These are phyloP conservation scores for Panus rudis DNA, from an alignment of 768 basidiomycete species.

Conservation along the genomic window DNA sequence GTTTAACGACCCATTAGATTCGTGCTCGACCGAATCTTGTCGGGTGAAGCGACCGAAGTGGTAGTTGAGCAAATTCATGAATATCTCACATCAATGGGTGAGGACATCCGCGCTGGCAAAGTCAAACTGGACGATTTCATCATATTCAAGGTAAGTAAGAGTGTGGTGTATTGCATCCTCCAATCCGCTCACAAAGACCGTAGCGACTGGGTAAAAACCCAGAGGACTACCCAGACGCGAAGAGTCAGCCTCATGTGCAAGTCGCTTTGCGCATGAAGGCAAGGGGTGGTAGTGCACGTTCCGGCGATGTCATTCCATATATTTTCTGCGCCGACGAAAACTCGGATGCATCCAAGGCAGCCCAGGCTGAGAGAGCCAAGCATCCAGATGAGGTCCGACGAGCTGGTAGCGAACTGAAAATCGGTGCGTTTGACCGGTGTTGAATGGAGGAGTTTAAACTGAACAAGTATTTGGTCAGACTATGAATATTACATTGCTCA, in stretches of 20 bases:
- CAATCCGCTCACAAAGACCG: not conserved
- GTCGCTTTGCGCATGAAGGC: conserved; percentile 89
- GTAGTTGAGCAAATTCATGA: conserved; percentile 93
- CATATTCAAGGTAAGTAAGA: conserved; percentile 70
- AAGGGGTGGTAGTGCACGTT: conserved; percentile 70
- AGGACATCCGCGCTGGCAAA: conserved; percentile 70
- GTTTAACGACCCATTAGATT: conserved; percentile 42
- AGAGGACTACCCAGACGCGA: conserved; percentile 93
- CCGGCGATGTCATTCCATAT: conserved; percentile 93
- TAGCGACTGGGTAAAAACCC: conserved; percentile 95
- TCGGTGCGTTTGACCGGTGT: conserved; percentile 43
- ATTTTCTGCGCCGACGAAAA: conserved; percentile 82
- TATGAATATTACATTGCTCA: conserved; percentile 87
- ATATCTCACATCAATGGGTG: conserved; percentile 70
- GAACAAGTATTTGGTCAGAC: conserved; percentile 39
- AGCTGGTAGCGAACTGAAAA: conserved; percentile 55
- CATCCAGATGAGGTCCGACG: conserved; percentile 90
- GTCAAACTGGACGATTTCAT: conserved; percentile 90
- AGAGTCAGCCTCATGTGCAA: conserved; percentile 93
- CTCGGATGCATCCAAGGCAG: conserved; percentile 60
- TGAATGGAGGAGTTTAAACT: not conserved
- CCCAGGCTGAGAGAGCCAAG: conserved; percentile 84
- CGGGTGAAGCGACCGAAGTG: conserved; percentile 82
- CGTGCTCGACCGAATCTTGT: conserved; percentile 84
- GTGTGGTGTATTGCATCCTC: not conserved